Percentiles rank a stretch among this genome's conserved stretches.
phyloP scores from a whole-genome alignment of 352 stramenopile species.

The Globisporangium nagaii region DNA sequence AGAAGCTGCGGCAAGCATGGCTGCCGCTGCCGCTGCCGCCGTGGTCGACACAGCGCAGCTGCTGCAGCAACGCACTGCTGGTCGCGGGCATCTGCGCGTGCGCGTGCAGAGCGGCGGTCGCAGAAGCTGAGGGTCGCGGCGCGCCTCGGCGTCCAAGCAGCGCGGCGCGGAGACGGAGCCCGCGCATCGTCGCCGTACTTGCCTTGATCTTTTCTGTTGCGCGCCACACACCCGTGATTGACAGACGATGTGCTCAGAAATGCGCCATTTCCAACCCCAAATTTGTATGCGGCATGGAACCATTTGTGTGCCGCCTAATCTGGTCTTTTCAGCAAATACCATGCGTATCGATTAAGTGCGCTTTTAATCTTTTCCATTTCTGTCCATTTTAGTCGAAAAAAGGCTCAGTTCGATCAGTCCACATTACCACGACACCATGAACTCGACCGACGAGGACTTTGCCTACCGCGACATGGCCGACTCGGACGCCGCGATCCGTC shows the following conservation, averaged over 20 bases:
- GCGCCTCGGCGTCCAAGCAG: not conserved
- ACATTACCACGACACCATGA: no score
- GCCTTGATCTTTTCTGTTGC: not conserved
- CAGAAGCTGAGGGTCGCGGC: not conserved
- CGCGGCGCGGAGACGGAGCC: conserved; percentile 2
- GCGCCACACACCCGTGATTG: no score
- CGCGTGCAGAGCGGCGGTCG: not conserved
- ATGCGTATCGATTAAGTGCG: no score
- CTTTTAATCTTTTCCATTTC: no score
- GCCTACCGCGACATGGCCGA: conserved; percentile 5
- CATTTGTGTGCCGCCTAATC: no score
- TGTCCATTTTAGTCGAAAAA: no score
- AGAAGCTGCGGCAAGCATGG: conserved; percentile 6
- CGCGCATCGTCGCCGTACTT: conserved; percentile 6
- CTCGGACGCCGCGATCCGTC: not conserved
- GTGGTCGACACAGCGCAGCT: no score
- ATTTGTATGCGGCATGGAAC: no score
- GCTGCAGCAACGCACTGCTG: not conserved
- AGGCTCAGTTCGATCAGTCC: no score
- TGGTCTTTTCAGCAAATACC: no score
- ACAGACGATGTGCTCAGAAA: no score
- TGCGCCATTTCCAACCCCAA: no score
- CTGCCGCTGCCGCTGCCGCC: not conserved
- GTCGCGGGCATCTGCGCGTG: not conserved
- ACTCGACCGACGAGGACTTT: conserved; percentile 6